These are phyloP conservation scores for Boeremia lycopersici DNA, from an alignment of 2,329 filamentous ascomycete species.

Conservation along the genomic window DNA sequence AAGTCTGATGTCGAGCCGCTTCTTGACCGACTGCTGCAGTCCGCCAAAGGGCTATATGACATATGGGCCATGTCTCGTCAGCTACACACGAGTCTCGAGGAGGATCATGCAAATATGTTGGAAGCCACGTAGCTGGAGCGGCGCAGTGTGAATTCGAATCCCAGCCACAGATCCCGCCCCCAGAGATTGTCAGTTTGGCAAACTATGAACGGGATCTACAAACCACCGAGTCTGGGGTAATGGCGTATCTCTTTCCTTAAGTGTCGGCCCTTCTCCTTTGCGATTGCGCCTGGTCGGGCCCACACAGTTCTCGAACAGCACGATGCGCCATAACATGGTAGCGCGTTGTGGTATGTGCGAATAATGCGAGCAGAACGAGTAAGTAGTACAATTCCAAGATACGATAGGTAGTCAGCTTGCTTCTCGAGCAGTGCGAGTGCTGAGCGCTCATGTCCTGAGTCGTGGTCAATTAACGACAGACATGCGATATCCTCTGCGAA, in stretches of 20 bases:
- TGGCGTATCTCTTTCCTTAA: not conserved
- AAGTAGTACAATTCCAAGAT: too few species aligned
- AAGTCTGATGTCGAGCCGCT: not conserved
- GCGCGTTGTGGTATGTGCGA: too few species aligned
- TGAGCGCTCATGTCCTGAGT: too few species aligned
- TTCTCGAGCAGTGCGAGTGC: too few species aligned
- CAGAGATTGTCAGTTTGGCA: conserved; percentile 1
- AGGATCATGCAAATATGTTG: not conserved
- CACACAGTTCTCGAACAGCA: not conserved
- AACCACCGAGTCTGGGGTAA: not conserved
- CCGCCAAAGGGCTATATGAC: not conserved
- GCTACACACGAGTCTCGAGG: not conserved
- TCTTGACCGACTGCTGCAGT: not conserved
- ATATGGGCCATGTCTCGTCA: not conserved
- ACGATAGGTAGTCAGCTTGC: too few species aligned
- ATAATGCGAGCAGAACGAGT: not conserved
- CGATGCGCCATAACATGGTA: not conserved
- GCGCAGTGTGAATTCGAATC: not conserved
- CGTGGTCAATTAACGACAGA: too few species aligned
- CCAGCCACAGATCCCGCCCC: not conserved
- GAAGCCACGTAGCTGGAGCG: not conserved
- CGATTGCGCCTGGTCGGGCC: conserved; percentile 1
- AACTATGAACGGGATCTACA: conserved; percentile 6
- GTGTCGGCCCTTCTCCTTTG: conserved; percentile 11
- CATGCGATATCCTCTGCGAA: too few species aligned